Base-by-base conservation (phyloP, 768 basidiomycete genomes). In the Mycena haematopus region DNA sequence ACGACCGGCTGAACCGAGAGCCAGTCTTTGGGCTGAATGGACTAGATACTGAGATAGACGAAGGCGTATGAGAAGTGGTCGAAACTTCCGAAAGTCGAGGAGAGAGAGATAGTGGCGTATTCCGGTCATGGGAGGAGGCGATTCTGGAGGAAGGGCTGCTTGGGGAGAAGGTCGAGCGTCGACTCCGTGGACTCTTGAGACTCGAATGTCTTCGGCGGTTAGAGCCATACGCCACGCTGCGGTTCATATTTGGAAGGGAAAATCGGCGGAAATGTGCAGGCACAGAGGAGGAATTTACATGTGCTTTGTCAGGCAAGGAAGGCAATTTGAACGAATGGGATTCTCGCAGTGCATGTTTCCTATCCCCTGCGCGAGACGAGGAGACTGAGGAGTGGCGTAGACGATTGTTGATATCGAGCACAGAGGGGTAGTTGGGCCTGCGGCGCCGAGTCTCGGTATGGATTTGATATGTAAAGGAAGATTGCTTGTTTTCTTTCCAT, bases 231-330 rank as follows among this genome's bases (percentile, higher is more conserved):
- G 60, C 21, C 50, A 68, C 49, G 36, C 60, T 69, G 60, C 63
- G 67, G 51, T 63, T 57, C 24, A 70, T 55, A 27, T 65, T 60
- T 36, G 74, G 76, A 63, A 75, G 71, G n/a, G 77, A 77, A 62
- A 73, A 69, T 38, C 74, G 74, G 38, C 77, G 69, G 31, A 55
- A 25, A 19, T 49, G 55, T 8, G 50, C 46, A 42, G 53, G 53
- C 9, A 33, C 24, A 21, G 53, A 55, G 21, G 66, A 55, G 21
- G 66, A 65, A 33, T 61, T 63, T 15, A 61, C 42, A 33, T 68
- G 57, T n/a, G 61, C 60, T 29, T 63, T 66, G 14, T 56, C 56
- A 22, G 69, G 68, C n/a, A 71, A 60, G 59, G 65, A 53, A 19
- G 68, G 70, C 24, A 70, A 62, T 50, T 53, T 58, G 25, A 69